Percentiles rank a stretch among this genome's conserved stretches.
Evolutionary conservation across 2,329 filamentous ascomycete genomes (phyloP).

Genomic region (Furcasterigmium sp.): DNA sequence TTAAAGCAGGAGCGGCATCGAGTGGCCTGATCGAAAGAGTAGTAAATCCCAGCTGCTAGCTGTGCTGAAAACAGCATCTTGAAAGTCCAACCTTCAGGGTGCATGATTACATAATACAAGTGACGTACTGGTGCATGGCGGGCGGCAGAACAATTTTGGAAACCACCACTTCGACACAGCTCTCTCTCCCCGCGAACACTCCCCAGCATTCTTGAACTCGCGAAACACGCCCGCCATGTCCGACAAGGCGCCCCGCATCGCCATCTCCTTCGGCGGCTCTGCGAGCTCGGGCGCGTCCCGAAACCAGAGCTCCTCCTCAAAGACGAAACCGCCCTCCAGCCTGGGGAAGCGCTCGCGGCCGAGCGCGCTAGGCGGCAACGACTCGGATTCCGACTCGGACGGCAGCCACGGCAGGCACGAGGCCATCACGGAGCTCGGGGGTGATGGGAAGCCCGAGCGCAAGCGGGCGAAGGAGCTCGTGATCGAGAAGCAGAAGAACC

Average conservation of each 20-base stretch:
- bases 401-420: conserved; percentile 29
- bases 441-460: conserved; percentile 34
- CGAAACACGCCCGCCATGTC: too few relatives aligned
- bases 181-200: neutral
- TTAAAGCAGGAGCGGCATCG: too few relatives aligned
- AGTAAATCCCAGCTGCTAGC: neutral
- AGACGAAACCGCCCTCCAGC: conserved; percentile 25
- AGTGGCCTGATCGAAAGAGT: too few relatives aligned
- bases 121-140: neutral
- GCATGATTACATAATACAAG: too few relatives aligned
- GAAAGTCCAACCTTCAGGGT: too few relatives aligned
- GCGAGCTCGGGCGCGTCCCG: conserved; percentile 2
- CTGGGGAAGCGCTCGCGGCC: conserved; percentile 44
- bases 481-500: conserved; percentile 54
- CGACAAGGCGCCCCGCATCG: conserved; percentile 10
- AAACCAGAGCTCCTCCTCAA: neutral
- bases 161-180: neutral
- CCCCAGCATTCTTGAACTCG: too few relatives aligned
- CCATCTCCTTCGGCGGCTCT: conserved; percentile 11
- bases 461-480: conserved; percentile 35
- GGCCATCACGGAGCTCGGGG: conserved; percentile 44
- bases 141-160: neutral
- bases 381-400: conserved; percentile 37
- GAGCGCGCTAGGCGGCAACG: conserved; percentile 33
- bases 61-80: neutral